These are phyloP conservation scores for Rhipidocladum racemiflorum DNA, from an alignment of 176 grass and related monocot species.

Conservation along the genomic window DNA sequence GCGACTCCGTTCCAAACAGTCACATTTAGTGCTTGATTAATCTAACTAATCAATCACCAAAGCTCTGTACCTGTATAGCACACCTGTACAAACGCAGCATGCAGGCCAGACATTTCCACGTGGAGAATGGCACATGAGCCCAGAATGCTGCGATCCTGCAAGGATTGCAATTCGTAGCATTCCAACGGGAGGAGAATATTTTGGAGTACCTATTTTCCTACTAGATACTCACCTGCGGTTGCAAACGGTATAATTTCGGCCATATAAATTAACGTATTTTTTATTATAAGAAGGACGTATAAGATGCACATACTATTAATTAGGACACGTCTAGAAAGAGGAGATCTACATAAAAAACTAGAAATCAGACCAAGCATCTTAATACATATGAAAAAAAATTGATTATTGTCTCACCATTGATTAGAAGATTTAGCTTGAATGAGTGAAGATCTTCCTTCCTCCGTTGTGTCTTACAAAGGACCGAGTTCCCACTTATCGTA, in stretches of 20 bases:
- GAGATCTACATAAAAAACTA: too few species aligned
- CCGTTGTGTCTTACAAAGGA: too few species aligned
- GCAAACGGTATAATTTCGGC: background rate
- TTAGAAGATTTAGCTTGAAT: too few species aligned
- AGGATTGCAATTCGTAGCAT: background rate
- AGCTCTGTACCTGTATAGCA: background rate
- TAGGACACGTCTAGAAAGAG: too few species aligned
- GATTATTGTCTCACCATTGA: too few species aligned
- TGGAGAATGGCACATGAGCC: constrained; percentile 13
- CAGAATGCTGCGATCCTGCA: background rate
- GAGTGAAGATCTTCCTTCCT: too few species aligned
- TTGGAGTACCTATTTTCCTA: background rate
- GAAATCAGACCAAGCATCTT: too few species aligned
- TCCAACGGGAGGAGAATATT: background rate
- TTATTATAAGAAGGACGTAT: too few species aligned
- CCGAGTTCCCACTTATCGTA: too few species aligned
- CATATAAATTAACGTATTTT: too few species aligned
- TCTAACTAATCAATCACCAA: background rate
- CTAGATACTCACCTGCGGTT: background rate
- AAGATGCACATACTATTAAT: too few species aligned
- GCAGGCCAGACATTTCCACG: constrained; percentile 10
- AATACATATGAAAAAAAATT: too few species aligned
- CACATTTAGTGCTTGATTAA: background rate
- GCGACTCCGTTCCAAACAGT: background rate
- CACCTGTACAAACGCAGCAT: background rate